Base-by-base conservation (phyloP, 768 basidiomycete species). In the Boletellus ananas region DNA sequence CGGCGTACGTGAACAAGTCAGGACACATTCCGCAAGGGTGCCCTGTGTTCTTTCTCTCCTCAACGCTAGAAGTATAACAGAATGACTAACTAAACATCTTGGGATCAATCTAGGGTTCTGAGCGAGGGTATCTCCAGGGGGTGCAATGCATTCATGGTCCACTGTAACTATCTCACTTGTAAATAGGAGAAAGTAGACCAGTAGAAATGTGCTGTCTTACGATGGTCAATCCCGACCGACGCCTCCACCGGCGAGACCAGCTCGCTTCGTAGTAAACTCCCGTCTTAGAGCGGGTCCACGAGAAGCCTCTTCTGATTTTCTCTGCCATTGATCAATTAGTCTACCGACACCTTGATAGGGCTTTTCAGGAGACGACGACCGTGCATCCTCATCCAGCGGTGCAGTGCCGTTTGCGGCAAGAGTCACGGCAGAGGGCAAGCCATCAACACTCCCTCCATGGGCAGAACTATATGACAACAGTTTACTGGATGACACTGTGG, bases 301-400 rank as follows among this genome's bases (percentile, higher is more conserved):
- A 21, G 71, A 52, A 42, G 68, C 61, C 34, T 80, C 81, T 56
- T 84, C 85, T 16, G 84, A 81, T 69, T 86, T 91, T 50, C 80
- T 81, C 66, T 93, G 88, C 90, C 90, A 93, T 62, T 91, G 81
- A 62, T 90, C 87, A 56, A 93, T 92, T 33, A 93, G 74, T 69
- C 78, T 87, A 25, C 88, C 85, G 38, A 93, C 90, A 34, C 90
- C 90, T 61, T 82, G 84, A 65, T 84, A 93, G 29, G 87, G 85
- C 47, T 77, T 76, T 61, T 93, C 90, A 8, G 87, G 86, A 9
- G 87, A 85, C 6, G 86, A 73, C 13, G 86, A 74, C 13, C 77
- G 75, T 18, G 49, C 43, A 13, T 70, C 61, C 34, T 67, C 66
- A 34, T 58, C 66, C n/a, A 52, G 34, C 17, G 60, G 55, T 34